Percentiles rank a stretch among this genome's conserved stretches.
These are phyloP conservation scores for Colletotrichum costaricense DNA, from an alignment of 2,329 filamentous ascomycete species.

Conservation along the genomic window DNA sequence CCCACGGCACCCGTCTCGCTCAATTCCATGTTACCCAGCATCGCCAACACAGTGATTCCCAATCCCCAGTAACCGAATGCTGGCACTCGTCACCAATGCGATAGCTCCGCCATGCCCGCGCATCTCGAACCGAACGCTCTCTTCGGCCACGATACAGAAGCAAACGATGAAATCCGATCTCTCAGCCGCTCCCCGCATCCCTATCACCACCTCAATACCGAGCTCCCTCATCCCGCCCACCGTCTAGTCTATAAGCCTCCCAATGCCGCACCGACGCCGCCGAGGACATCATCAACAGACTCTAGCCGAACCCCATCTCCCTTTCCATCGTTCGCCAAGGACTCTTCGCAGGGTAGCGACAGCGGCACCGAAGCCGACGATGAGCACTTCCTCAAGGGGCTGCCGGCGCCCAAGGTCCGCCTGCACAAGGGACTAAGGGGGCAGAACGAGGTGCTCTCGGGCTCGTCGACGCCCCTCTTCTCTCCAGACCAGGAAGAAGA, in stretches of 20 bases:
- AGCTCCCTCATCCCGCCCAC: slow-evolving; percentile 65
- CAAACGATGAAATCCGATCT: slow-evolving; percentile 55
- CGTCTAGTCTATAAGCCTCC: slow-evolving; percentile 40
- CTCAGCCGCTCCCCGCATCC: slow-evolving; percentile 75
- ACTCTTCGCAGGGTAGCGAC: slow-evolving; percentile 77
- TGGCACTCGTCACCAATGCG: slow-evolving; percentile 34
- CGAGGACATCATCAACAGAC: slow-evolving; percentile 36
- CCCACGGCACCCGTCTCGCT: background rate
- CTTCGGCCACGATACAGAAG: slow-evolving; percentile 46
- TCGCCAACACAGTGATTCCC: background rate
- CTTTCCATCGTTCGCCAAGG: slow-evolving; percentile 53
- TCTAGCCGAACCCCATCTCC: slow-evolving; percentile 38
- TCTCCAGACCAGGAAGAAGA: slow-evolving; percentile 60
- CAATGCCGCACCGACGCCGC: slow-evolving; percentile 19
- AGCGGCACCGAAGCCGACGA: slow-evolving; percentile 97
- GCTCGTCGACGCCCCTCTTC: slow-evolving; percentile 64
- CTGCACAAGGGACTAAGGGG: slow-evolving; percentile 83
- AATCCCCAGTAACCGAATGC: slow-evolving; percentile 8
- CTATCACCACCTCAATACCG: slow-evolving; percentile 70
- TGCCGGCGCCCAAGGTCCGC: slow-evolving; percentile 81
- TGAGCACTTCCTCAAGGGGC: slow-evolving; percentile 86
- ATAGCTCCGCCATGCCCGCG: slow-evolving; percentile 58
- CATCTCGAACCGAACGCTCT: slow-evolving; percentile 51
- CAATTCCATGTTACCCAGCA: slow-evolving; percentile 18
- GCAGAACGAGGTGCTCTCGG: slow-evolving; percentile 64